Evolutionary conservation across 371 early-diverging fungal species (phyloP).

Genomic region (Syncephalis plumigaleata): DNA sequence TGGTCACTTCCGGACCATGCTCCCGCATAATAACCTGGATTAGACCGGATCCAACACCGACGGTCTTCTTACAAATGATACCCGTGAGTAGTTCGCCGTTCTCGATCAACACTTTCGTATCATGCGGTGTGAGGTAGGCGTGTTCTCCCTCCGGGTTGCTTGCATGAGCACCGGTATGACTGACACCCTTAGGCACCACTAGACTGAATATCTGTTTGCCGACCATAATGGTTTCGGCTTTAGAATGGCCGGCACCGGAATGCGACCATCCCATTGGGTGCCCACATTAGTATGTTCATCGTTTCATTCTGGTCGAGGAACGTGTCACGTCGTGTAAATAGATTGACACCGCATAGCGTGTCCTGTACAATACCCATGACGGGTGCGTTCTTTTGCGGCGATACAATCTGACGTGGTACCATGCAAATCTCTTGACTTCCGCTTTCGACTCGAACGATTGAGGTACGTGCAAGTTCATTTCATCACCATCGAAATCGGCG

Average conservation of each 20-base stretch:
- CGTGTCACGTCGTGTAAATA: slow-evolving; percentile 90
- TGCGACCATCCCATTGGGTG: slow-evolving; percentile 90
- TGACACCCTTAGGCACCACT: slow-evolving; percentile 87
- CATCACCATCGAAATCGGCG: slow-evolving; percentile 99
- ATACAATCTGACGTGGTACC: slow-evolving; percentile 97
- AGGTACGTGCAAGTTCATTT: slow-evolving; percentile 99
- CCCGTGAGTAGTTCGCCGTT: slow-evolving; percentile 91
- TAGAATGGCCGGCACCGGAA: slow-evolving; percentile 88
- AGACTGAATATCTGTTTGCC: slow-evolving; percentile 92
- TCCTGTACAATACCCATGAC: slow-evolving; percentile 99
- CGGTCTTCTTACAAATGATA: slow-evolving; percentile 95
- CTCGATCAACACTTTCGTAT: slow-evolving; percentile 85
- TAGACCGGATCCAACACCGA: slow-evolving; percentile 86
- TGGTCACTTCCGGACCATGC: slow-evolving; percentile 81
- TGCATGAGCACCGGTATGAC: slow-evolving; percentile 54
- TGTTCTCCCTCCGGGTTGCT: slow-evolving; percentile 71
- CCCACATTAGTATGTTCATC: slow-evolving; percentile 92
- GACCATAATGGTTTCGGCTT: slow-evolving; percentile 97
- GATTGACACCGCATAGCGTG: slow-evolving; percentile 91
- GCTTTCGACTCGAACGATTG: slow-evolving; percentile 92
- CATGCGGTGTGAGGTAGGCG: slow-evolving; percentile 69
- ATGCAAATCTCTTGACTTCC: slow-evolving; percentile 94
- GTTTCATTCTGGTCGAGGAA: slow-evolving; percentile 84
- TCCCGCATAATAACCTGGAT: slow-evolving; percentile 97
- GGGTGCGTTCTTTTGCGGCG: slow-evolving; percentile 97